Conservation (phyloP, 371 early-diverging fungal species). For the Apophysomyces variabilis region DNA sequence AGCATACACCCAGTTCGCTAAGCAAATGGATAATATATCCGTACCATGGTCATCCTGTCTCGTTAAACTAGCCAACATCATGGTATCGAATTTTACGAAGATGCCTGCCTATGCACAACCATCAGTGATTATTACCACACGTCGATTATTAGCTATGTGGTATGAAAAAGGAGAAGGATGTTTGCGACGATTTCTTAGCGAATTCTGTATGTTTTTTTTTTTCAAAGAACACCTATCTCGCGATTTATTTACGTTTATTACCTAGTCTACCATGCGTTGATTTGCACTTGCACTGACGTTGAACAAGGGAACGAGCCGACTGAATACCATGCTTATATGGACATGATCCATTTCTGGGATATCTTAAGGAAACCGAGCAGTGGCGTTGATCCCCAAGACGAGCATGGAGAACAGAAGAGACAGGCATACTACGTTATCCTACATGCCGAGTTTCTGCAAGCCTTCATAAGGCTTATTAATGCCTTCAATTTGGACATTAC, state of each 20-base stretch:
- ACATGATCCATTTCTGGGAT: slow-evolving; percentile 47
- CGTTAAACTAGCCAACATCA: slow-evolving; percentile 50
- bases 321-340: slow-evolving; percentile 28
- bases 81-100: slow-evolving; percentile 44
- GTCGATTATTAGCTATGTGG: slow-evolving; percentile 54
- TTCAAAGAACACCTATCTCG: neutral
- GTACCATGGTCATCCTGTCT: slow-evolving; percentile 52
- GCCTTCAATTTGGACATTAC: slow-evolving; percentile 40
- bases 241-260: slow-evolving; percentile 2
- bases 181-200: slow-evolving; percentile 46
- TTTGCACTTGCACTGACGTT: slow-evolving; percentile 54
- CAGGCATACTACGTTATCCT: slow-evolving; percentile 18
- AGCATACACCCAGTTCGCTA: slow-evolving; percentile 62
- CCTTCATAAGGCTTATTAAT: slow-evolving; percentile 29
- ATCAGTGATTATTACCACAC: slow-evolving; percentile 51
- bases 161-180: slow-evolving; percentile 55
- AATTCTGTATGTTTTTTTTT: slow-evolving; percentile 46
- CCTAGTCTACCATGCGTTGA: slow-evolving; percentile 62
- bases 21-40: slow-evolving; percentile 51
- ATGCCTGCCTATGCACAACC: slow-evolving; percentile 44
- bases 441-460: slow-evolving; percentile 39
- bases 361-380: slow-evolving; percentile 12
- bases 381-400: neutral
- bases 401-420: slow-evolving; percentile 10
- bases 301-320: slow-evolving; percentile 13